Conservation (phyloP, 129 eudicot species). For the Lactuca saligna region DNA sequence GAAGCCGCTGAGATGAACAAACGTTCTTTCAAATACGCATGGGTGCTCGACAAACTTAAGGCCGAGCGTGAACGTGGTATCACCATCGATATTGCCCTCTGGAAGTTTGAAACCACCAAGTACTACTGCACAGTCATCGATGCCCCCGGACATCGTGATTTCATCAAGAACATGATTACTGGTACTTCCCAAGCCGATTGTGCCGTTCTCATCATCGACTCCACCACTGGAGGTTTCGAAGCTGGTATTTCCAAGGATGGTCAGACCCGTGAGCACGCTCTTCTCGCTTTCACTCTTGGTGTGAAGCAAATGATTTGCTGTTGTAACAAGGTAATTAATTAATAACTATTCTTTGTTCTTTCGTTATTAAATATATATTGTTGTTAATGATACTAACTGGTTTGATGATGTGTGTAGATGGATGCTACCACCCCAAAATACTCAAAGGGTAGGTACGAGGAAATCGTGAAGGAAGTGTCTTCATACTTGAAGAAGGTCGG, state of each 20-base stretch:
- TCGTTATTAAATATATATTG: no score
- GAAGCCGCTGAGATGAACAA: conserved; percentile 72
- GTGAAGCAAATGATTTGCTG: conserved; percentile 63
- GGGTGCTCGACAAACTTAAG: conserved; percentile 68
- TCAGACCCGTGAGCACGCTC: conserved; percentile 62
- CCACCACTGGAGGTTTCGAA: conserved; percentile 65
- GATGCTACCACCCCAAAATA: conserved; percentile 55
- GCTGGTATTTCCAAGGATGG: conserved; percentile 62
- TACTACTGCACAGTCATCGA: conserved; percentile 64
- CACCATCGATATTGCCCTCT: conserved; percentile 57
- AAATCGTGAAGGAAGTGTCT: conserved; percentile 50
- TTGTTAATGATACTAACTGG: background rate
- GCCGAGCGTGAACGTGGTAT: conserved; percentile 73
- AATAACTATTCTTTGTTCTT: background rate
- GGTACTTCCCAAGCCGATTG: conserved; percentile 67
- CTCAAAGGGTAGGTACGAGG: conserved; percentile 46
- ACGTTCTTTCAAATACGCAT: conserved; percentile 59
- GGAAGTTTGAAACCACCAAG: conserved; percentile 68
- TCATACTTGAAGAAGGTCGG: conserved; percentile 55
- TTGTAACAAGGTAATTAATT: conserved; percentile 37
- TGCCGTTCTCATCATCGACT: conserved; percentile 55
- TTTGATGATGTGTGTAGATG: conserved; percentile 28
- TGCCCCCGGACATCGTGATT: conserved; percentile 62
- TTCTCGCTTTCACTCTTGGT: conserved; percentile 65
- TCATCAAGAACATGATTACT: conserved; percentile 65